phyloP scores from a whole-genome alignment of 352 stramenopile genomes.

The Globisporangium perplexum region DNA sequence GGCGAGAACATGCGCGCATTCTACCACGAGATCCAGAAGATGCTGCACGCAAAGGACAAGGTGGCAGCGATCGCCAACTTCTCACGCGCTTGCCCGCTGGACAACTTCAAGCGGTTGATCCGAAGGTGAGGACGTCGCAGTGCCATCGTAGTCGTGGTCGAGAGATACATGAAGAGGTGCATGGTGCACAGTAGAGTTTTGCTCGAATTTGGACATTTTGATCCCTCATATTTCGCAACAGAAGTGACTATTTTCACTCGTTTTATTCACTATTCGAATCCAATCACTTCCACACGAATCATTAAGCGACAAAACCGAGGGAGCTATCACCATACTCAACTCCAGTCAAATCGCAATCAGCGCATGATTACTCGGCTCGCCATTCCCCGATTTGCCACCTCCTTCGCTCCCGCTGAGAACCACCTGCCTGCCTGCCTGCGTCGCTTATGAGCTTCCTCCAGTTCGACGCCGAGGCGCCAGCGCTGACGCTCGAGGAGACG shows the following conservation, averaged over 20 bases:
- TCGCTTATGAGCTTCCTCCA: constrained; percentile 14
- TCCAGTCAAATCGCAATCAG: not conserved
- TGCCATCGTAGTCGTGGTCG: no score
- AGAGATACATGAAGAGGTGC: no score
- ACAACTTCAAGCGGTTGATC: no score
- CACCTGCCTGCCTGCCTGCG: no score
- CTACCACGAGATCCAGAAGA: no score
- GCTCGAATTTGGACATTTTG: not conserved
- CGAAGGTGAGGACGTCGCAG: no score
- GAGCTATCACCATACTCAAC: not conserved
- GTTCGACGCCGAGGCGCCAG: constrained; percentile 5
- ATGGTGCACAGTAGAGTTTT: no score
- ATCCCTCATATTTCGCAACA: not conserved
- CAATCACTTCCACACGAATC: not conserved
- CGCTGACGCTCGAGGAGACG: constrained; percentile 14
- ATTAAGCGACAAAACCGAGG: not conserved
- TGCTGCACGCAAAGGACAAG: no score
- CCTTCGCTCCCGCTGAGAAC: not conserved
- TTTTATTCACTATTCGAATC: not conserved
- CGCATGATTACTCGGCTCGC: not conserved
- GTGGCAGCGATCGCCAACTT: no score
- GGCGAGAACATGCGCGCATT: no score
- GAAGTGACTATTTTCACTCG: not conserved
- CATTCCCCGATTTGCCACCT: not conserved
- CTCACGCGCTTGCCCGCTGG: no score